Conservation (phyloP, 1,139 yeast species). For the Saccharomyces uvarum region DNA sequence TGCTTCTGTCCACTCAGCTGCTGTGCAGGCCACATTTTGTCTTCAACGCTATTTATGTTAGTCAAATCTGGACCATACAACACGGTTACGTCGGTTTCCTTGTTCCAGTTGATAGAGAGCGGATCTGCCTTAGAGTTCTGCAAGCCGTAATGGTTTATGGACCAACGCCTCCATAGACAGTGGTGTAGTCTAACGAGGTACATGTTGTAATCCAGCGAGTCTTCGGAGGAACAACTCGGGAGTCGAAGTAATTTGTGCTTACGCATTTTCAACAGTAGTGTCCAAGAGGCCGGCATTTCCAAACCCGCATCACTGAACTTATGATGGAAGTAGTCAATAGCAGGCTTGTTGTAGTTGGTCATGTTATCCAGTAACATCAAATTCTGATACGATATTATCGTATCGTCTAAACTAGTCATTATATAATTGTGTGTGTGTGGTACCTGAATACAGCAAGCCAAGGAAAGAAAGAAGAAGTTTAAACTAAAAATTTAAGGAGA, state of each 20-base stretch:
- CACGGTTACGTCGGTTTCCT: conserved; percentile 21
- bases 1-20: not conserved
- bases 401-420: conserved; percentile 14
- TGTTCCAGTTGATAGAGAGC: conserved; percentile 22
- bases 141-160: conserved; percentile 15
- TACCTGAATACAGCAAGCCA: not conserved
- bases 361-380: conserved; percentile 21
- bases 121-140: conserved; percentile 13
- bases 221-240: conserved; percentile 22
- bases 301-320: conserved; percentile 11
- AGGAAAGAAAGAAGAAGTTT: no score
- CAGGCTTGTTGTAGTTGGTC: conserved; percentile 18
- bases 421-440: not conserved
- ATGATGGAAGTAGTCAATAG: conserved; percentile 21
- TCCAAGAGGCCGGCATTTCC: conserved; percentile 19
- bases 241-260: conserved; percentile 18
- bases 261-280: conserved; percentile 17
- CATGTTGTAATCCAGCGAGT: conserved; percentile 17
- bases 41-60: not conserved
- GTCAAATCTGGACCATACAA: conserved; percentile 23
- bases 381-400: conserved; percentile 17
- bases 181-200: conserved; percentile 21
- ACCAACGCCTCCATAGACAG: conserved; percentile 26
- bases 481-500: no score
- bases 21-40: not conserved